Evolutionary conservation across 768 basidiomycete species (phyloP).

Genomic region (Pisolithus marmoratus): DNA sequence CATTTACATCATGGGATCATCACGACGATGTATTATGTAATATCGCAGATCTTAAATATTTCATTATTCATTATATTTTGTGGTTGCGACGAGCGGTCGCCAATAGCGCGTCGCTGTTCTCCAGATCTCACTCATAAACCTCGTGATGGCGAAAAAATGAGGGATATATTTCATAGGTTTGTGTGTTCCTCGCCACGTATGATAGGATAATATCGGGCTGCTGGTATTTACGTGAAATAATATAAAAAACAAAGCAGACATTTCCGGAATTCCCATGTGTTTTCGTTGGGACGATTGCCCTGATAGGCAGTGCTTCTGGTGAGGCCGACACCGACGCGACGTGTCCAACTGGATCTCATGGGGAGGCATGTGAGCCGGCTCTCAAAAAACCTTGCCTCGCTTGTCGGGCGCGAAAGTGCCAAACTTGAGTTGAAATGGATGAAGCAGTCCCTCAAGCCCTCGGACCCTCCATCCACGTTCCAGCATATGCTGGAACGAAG

Average conservation of each 20-base stretch:
- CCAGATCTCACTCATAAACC: not conserved
- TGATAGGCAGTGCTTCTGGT: not conserved
- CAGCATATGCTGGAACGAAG: conserved; percentile 53
- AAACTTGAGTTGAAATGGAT: conserved; percentile 48
- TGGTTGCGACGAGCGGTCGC: conserved; percentile 1
- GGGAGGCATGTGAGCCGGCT: conserved; percentile 9
- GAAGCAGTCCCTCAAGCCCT: conserved; percentile 24
- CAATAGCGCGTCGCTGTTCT: no score
- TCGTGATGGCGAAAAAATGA: not conserved
- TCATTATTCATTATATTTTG: not conserved
- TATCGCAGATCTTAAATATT: not conserved
- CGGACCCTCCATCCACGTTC: conserved; percentile 23
- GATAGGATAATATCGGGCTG: not conserved
- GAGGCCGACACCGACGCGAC: not conserved
- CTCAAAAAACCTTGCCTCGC: conserved; percentile 26
- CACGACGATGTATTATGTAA: conserved; percentile 5
- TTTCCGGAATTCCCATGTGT: no score
- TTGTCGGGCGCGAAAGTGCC: conserved; percentile 32
- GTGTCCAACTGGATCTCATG: conserved; percentile 6
- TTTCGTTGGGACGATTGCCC: not conserved
- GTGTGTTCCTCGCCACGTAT: conserved; percentile 1
- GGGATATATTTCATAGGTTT: conserved; percentile 9
- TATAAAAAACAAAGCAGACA: not conserved
- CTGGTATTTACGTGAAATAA: not conserved
- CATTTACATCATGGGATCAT: conserved; percentile 8